Conservation (phyloP, 305 asterid species). For the Fraxinus angustifolia region DNA sequence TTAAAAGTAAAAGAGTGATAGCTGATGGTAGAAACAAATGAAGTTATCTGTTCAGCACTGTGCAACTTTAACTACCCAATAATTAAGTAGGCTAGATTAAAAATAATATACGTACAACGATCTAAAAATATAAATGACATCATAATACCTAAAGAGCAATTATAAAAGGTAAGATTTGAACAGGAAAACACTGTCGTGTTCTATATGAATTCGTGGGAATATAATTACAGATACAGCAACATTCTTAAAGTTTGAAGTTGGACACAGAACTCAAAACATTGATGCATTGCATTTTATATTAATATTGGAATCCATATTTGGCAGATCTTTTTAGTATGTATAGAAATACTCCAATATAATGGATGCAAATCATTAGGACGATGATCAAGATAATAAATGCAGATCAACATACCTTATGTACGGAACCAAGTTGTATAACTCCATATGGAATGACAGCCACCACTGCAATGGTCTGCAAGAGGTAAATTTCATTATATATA, state of each 20-base stretch:
- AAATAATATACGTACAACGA: not conserved
- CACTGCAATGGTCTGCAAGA: constrained; percentile 82
- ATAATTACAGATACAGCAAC: not conserved
- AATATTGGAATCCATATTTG: not conserved
- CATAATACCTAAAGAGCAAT: not conserved
- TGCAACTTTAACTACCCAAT: not conserved
- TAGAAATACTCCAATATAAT: not conserved
- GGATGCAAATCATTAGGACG: constrained; percentile 5
- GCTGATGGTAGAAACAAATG: not conserved
- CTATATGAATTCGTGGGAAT: not conserved
- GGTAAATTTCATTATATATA: constrained; percentile 6
- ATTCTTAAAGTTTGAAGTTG: not conserved
- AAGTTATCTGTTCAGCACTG: not conserved
- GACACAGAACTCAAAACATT: not conserved
- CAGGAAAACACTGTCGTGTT: not conserved
- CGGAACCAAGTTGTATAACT: constrained; percentile 83
- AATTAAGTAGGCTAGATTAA: not conserved
- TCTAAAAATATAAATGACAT: not conserved
- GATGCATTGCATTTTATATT: not conserved
- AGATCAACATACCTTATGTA: constrained; percentile 53
- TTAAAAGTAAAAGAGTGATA: not conserved
- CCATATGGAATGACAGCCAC: constrained; percentile 82
- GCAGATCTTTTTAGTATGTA: not conserved
- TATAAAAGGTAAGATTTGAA: not conserved
- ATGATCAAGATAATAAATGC: constrained; percentile 7